Base-by-base conservation (phyloP, 768 basidiomycete species). In the Boletus pseudo-olivaceus region DNA sequence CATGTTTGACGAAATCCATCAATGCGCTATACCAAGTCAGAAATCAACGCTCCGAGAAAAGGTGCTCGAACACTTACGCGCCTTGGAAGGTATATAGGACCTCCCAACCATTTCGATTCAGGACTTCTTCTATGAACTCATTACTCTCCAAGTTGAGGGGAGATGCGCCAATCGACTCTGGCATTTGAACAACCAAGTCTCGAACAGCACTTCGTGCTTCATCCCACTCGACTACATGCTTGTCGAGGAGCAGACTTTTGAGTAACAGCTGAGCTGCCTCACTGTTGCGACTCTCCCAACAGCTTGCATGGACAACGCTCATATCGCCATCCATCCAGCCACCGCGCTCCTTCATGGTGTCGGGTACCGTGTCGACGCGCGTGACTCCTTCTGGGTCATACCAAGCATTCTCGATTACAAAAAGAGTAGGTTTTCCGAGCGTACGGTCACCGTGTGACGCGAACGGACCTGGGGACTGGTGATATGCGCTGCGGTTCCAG, bases 1-100 rank as follows among this genome's bases (percentile, higher is more conserved):
- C 73, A 26, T 71, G 69, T 52, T 76, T 75, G 27, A 73, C 66
- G 32, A 65, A 72, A 37, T 75, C 76, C 73, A 74, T 72, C 30
- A 74, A 71, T 14, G 62, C 62, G 23, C 74, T 75, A 23, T n/a
- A 4, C 26, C 27, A 29, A 12, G 32, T 74, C 37, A 57, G 17
- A 50, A 48, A 43, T 66, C 38, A 29, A 14, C 41, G 2, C 23
- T 27, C 10, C 12, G 14, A n/a, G 4, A 40, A 27, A 57, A 32
- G 14, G 29, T 20, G 8, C n/a, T 20, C 3, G n/a, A 41, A 45
- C 23, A 70, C 76, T 66, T 54, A 77, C 77, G 67, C 66, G 40
- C 74, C 70, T 29, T 67, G 55, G 59, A 72, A 78, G 30, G 76
- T 77, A 52, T 74, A 65, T 39, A 75, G 47, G n/a, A 72, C 67